Conservation (phyloP, 192 early-diverging fungal species). For the Coemansia sp. region DNA sequence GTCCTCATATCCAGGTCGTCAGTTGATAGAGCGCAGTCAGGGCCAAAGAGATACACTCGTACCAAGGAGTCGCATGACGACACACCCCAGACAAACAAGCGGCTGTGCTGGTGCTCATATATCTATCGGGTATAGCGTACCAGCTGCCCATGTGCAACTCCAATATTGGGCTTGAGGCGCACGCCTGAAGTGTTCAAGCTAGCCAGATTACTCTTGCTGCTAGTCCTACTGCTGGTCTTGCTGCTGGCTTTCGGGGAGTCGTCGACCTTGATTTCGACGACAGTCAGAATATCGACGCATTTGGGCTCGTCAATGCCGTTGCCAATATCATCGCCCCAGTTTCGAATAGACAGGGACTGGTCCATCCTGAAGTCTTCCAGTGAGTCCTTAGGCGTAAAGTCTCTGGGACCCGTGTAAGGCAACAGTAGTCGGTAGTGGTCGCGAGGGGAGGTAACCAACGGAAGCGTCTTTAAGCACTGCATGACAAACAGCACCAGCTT, state of each 20-base stretch:
- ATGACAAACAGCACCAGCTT: background rate
- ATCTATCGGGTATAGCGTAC: background rate
- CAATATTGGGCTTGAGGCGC: background rate
- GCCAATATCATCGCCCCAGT: background rate
- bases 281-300: background rate
- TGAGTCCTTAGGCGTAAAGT: background rate
- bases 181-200: background rate
- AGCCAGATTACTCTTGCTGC: background rate
- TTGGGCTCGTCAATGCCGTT: background rate
- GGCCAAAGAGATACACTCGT: background rate
- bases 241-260: background rate
- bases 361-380: background rate
- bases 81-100: background rate
- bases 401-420: background rate
- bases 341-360: background rate
- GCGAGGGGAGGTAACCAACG: background rate
- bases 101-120: background rate
- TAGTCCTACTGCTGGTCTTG: background rate
- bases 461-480: background rate
- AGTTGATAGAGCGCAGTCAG: background rate
- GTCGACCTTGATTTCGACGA: background rate
- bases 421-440: background rate
- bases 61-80: background rate
- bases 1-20: slow-evolving; percentile 8
- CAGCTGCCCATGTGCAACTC: background rate